A percentile compares a stretch with the other conserved stretches of the same genome.
Conservation (phyloP, 345 rosid genomes). For the Eucalyptus shirleyi region DNA sequence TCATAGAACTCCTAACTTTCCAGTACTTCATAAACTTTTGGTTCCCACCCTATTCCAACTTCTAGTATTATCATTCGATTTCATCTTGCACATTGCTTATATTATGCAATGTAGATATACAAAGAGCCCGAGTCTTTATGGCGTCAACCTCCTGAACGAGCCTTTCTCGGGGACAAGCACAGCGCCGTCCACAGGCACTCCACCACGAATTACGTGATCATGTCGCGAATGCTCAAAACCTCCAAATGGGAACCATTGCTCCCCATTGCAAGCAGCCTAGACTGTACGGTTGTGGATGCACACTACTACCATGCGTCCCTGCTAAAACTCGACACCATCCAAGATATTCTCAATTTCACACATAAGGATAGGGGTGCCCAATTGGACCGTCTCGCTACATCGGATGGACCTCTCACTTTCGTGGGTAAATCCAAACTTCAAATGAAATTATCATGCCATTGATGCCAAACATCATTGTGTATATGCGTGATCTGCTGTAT, state of each 20-base stretch:
- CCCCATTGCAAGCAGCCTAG: constrained; percentile 18
- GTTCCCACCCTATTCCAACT: background rate
- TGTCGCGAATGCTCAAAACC: constrained; percentile 29
- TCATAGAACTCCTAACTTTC: constrained; percentile 37
- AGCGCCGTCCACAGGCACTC: constrained; percentile 33
- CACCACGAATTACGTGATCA: constrained; percentile 25
- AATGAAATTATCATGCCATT: background rate
- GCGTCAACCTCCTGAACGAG: constrained; percentile 48
- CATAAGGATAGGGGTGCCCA: constrained; percentile 2
- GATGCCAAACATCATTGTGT: background rate
- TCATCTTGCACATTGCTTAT: background rate
- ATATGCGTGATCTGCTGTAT: background rate
- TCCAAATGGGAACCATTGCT: constrained; percentile 25
- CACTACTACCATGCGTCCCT: constrained; percentile 13
- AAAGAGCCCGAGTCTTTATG: constrained; percentile 28
- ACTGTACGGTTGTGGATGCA: constrained; percentile 27
- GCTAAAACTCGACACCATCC: constrained; percentile 2
- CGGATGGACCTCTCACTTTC: constrained; percentile 46
- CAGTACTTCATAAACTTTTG: background rate
- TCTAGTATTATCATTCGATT: background rate
- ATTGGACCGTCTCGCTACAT: constrained; percentile 12
- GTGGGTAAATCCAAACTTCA: constrained; percentile 11
- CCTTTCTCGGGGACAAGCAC: constrained; percentile 26
- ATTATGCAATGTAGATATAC: constrained; percentile 15
- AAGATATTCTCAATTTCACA: constrained; percentile 37